Base-by-base conservation (phyloP, 73 alveolate genomes). In the Paramecium pentaurelia region DNA sequence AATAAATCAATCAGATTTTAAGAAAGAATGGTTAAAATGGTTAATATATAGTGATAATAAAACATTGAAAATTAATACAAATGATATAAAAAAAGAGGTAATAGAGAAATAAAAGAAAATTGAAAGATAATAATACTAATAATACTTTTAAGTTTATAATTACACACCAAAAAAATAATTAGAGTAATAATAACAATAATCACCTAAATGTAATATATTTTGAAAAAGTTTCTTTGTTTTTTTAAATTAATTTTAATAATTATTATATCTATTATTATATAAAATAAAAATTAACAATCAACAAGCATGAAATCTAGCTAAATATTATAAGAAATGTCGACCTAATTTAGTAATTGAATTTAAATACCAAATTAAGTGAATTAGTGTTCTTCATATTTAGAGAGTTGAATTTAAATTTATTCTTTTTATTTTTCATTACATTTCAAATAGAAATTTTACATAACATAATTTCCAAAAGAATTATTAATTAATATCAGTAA, bases 391-490 rank as follows among this genome's bases (percentile, higher is more conserved):
- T 64, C 84, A 27, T 64, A 32, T 64, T 64, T 20, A 2, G 42
- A 32, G 54, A 64, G 36, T 64, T 64, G 49, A 64, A 64, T 28
- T 64, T 64, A 12, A 64, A 64, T 64, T 34, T 32, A 64, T 32
- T 64, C 42, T 49, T 80, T 80, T 64, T 27, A 45, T 45, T 80
- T 80, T 8, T 80, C 91, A 42, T 80, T 80, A 20, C 91, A 80
- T 80, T 64, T 80, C 14, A 14, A 14, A 49, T 42, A 80, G 27
- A 80, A 80, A 36, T 80, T 42, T 47, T 80, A 27, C 77, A 80
- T 80, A n/a, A 80, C 91, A 45, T 80, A 80, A 80, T 80, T 80
- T 25, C 91, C 91, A 47, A 80, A 80, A 1, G 47, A 80, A 28
- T 80, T 49, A 80, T 80, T 80, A 80, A 80, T 80, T 18, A 80